Conservation (phyloP, 2,329 filamentous ascomycete genomes). For the Cladosporium sp. region DNA sequence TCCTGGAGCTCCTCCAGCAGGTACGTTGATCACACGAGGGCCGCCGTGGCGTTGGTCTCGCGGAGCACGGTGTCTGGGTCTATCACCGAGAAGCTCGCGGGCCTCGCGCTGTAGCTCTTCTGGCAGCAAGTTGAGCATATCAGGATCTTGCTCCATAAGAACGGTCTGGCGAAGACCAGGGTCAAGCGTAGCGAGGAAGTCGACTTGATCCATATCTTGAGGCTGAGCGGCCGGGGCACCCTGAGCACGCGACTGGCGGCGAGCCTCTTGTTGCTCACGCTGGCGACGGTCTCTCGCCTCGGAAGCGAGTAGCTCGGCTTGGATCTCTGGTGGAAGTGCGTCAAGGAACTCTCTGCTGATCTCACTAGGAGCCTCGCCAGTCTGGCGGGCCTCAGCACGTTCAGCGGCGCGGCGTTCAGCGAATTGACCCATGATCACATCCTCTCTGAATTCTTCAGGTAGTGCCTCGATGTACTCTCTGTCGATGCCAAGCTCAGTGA, state of each 20-base stretch:
- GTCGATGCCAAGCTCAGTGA: constrained; percentile 93
- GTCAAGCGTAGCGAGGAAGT: constrained; percentile 87
- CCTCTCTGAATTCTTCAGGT: constrained; percentile 94
- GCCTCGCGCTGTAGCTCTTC: constrained; percentile 86
- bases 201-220: constrained; percentile 88
- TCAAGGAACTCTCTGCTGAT: constrained; percentile 94
- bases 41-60: constrained; percentile 6
- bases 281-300: constrained; percentile 87
- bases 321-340: constrained; percentile 85
- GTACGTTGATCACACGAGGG: constrained; percentile 20
- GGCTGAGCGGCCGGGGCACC: constrained; percentile 54
- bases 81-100: constrained; percentile 65
- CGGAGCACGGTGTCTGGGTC: constrained; percentile 31
- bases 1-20: neutral
- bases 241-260: constrained; percentile 60
- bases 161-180: constrained; percentile 82
- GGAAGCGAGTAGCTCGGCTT: constrained; percentile 85
- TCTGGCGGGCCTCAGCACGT: constrained; percentile 63
- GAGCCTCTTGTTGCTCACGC: constrained; percentile 78
- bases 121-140: constrained; percentile 79
- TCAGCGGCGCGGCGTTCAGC: constrained; percentile 65
- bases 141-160: constrained; percentile 79
- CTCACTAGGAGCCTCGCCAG: constrained; percentile 74
- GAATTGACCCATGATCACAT: constrained; percentile 90
- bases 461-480: constrained; percentile 92